Evolutionary conservation across 1,139 yeast genomes (phyloP).

Genomic region (Blastobotrys aristatus): DNA sequence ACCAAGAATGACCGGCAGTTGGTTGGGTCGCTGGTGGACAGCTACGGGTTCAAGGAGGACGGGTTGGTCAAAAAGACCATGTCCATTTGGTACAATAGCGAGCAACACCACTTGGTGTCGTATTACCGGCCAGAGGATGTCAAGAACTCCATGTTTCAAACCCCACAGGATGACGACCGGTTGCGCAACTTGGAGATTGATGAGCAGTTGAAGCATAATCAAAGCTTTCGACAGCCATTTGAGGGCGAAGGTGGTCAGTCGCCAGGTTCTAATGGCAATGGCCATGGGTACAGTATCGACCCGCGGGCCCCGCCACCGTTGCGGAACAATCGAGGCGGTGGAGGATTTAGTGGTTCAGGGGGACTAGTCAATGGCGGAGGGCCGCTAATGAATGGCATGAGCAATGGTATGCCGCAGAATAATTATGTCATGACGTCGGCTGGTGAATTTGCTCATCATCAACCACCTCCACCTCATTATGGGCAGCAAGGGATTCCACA

Average conservation of each 20-base stretch:
- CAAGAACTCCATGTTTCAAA: slow-evolving; percentile 43
- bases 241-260: slow-evolving; percentile 25
- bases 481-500: too few relatives aligned
- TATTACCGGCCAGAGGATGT: slow-evolving; percentile 78
- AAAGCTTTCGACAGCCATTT: slow-evolving; percentile 45
- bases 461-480: too few relatives aligned
- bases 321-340: too few relatives aligned
- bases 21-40: slow-evolving; percentile 53
- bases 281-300: not conserved
- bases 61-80: slow-evolving; percentile 83
- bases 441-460: too few relatives aligned
- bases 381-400: not conserved
- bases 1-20: slow-evolving; percentile 30
- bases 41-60: slow-evolving; percentile 64
- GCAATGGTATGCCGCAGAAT: not conserved
- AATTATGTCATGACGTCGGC: too few relatives aligned
- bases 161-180: slow-evolving; percentile 52
- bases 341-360: not conserved
- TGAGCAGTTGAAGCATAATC: slow-evolving; percentile 57
- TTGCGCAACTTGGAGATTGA: slow-evolving; percentile 51
- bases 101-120: slow-evolving; percentile 62
- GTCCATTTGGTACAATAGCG: slow-evolving; percentile 46
- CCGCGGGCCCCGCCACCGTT: too few relatives aligned
- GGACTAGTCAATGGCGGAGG: not conserved
- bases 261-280: not conserved